Evolutionary conservation across 805 yeast species (phyloP).

Genomic region (Naumovozyma baii): DNA sequence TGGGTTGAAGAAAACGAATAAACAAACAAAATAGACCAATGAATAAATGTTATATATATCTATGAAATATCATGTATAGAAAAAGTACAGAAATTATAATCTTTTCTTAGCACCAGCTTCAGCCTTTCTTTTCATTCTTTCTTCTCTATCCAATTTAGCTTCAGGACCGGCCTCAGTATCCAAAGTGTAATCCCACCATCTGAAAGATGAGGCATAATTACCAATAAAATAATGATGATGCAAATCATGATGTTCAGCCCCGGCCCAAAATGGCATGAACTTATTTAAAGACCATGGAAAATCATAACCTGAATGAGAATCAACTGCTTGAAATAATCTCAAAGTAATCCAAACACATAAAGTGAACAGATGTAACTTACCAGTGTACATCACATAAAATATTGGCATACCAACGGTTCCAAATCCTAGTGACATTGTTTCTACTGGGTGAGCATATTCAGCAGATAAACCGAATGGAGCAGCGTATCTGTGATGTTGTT

Average conservation of each 20-base stretch:
- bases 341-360: constrained; percentile 78
- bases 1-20: constrained; percentile 56
- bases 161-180: constrained; percentile 86
- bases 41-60: not conserved
- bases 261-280: constrained; percentile 94
- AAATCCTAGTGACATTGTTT: constrained; percentile 80
- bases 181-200: constrained; percentile 88
- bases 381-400: constrained; percentile 65
- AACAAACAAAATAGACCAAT: constrained; percentile 1
- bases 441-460: constrained; percentile 95
- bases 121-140: constrained; percentile 46
- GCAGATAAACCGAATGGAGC: constrained; percentile 97
- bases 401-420: constrained; percentile 97
- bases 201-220: constrained; percentile 86
- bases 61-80: not conserved
- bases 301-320: constrained; percentile 95
- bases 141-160: constrained; percentile 68
- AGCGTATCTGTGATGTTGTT: constrained; percentile 95
- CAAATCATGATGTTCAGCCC: constrained; percentile 96
- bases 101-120: constrained; percentile 35
- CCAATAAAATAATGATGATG: constrained; percentile 96
- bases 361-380: constrained; percentile 80
- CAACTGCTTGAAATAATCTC: constrained; percentile 92
- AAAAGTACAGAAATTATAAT: not conserved
- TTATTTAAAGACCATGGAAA: constrained; percentile 95